A percentile compares a stretch with the other conserved stretches of the same genome.
These are phyloP conservation scores for Spinellus fusiger DNA, from an alignment of 192 early-diverging fungal species.

Conservation along the genomic window DNA sequence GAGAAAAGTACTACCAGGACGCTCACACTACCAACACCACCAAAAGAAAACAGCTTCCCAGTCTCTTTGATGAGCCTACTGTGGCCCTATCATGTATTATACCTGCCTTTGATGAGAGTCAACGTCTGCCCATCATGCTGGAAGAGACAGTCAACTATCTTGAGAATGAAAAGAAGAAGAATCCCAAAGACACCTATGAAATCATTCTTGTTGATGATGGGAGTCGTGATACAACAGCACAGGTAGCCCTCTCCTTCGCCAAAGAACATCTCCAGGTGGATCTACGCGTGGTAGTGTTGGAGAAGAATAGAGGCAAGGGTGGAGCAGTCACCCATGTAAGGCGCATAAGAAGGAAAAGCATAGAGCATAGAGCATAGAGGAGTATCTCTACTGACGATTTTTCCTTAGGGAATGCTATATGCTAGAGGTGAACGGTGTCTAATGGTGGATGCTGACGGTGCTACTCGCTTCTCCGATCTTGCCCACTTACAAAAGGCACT, in stretches of 20 bases:
- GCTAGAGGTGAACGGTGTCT: conserved; percentile 69
- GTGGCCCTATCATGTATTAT: conserved; percentile 74
- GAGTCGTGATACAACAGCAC: conserved; percentile 68
- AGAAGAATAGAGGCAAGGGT: conserved; percentile 88
- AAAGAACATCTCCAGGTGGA: conserved; percentile 47
- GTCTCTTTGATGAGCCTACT: conserved; percentile 37
- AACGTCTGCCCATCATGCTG: conserved; percentile 81
- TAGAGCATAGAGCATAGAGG: background rate
- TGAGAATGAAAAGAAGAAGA: conserved; percentile 31
- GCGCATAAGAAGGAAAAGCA: background rate
- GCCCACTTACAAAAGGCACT: conserved; percentile 49
- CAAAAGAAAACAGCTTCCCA: conserved; percentile 34
- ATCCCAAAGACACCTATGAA: conserved; percentile 64
- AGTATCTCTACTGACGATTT: no score
- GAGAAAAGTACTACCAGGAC: conserved; percentile 48
- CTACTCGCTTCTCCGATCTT: conserved; percentile 86
- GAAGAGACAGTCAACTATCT: conserved; percentile 72
- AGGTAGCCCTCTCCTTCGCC: conserved; percentile 62
- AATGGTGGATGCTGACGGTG: conserved; percentile 96
- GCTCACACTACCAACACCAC: conserved; percentile 19
- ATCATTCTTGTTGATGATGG: conserved; percentile 93
- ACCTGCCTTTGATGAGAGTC: conserved; percentile 88
- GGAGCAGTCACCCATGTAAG: conserved; percentile 84
- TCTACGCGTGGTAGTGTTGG: conserved; percentile 68
- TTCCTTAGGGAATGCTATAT: conserved; percentile 84